Conservation (phyloP, 2,329 filamentous ascomycete genomes). For the Talaromyces sp. region DNA sequence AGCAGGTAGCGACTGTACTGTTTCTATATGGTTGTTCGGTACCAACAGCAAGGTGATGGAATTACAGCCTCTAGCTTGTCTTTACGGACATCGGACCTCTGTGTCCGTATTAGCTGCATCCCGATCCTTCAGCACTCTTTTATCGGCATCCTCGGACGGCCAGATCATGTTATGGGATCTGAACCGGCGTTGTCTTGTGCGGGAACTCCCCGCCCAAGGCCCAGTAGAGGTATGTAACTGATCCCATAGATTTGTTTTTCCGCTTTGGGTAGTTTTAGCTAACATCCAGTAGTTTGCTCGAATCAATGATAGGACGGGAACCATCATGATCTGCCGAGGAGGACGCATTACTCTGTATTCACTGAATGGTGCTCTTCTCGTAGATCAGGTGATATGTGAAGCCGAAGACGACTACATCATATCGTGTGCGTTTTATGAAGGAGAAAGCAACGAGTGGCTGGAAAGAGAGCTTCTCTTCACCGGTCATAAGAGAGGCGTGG, state of each 20-base stretch:
- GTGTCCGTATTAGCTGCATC: conserved; percentile 79
- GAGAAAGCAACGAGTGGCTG: conserved; percentile 83
- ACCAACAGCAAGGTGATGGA: conserved; percentile 66
- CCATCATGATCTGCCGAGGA: conserved; percentile 79
- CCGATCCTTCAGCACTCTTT: conserved; percentile 78
- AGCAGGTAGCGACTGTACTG: conserved; percentile 83
- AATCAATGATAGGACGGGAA: conserved; percentile 86
- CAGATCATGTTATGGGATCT: conserved; percentile 89
- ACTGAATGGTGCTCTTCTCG: conserved; percentile 75
- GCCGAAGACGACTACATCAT: conserved; percentile 69
- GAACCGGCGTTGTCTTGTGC: conserved; percentile 81
- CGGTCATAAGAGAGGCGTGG: conserved; percentile 75
- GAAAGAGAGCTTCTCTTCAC: conserved; percentile 84
- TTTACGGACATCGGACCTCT: conserved; percentile 85
- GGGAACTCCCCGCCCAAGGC: conserved; percentile 59
- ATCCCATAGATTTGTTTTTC: background rate
- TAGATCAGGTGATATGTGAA: conserved; percentile 76
- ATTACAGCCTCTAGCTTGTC: conserved; percentile 67
- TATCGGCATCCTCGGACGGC: conserved; percentile 77
- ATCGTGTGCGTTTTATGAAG: conserved; percentile 88
- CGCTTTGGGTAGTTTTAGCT: conserved; percentile 9
- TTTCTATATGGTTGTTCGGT: conserved; percentile 75
- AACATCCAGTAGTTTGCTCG: conserved; percentile 61
- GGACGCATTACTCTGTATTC: conserved; percentile 73
- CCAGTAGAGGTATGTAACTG: conserved; percentile 41